phyloP scores from a whole-genome alignment of 108 stramenopile genomes.

The Cyclotella baltica region DNA sequence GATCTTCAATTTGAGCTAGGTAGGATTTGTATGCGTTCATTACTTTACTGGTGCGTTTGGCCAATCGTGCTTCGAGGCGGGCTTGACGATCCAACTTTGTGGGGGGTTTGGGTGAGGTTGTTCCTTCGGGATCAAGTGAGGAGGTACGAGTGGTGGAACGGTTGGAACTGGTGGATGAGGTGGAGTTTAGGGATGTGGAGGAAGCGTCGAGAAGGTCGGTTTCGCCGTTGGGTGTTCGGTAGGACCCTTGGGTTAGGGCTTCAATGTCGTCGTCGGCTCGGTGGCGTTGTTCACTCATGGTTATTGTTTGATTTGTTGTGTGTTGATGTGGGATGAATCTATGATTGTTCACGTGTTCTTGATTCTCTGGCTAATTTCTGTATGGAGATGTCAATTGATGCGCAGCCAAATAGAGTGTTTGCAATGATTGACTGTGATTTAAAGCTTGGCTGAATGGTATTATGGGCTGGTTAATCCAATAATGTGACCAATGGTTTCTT shows the following conservation, averaged over 20 bases:
- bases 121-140: neutral
- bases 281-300: neutral
- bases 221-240: conserved; percentile 10
- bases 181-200: neutral
- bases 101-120: too few relatives aligned
- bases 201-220: conserved; percentile 23
- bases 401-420: too few relatives aligned
- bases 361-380: too few relatives aligned
- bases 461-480: too few relatives aligned
- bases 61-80: conserved; percentile 7
- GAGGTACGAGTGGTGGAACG: neutral
- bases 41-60: conserved; percentile 16
- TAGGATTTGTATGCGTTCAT: conserved; percentile 9
- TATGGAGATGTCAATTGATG: too few relatives aligned
- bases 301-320: too few relatives aligned
- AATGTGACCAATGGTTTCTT: too few relatives aligned
- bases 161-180: neutral
- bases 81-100: too few relatives aligned
- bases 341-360: too few relatives aligned
- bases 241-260: neutral
- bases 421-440: too few relatives aligned
- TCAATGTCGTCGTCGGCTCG: conserved; percentile 21
- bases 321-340: too few relatives aligned
- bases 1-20: conserved; percentile 8
- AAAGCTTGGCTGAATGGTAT: too few relatives aligned